Evolutionary conservation across 345 rosid genomes (phyloP).

Genomic region (Citrus glauca): DNA sequence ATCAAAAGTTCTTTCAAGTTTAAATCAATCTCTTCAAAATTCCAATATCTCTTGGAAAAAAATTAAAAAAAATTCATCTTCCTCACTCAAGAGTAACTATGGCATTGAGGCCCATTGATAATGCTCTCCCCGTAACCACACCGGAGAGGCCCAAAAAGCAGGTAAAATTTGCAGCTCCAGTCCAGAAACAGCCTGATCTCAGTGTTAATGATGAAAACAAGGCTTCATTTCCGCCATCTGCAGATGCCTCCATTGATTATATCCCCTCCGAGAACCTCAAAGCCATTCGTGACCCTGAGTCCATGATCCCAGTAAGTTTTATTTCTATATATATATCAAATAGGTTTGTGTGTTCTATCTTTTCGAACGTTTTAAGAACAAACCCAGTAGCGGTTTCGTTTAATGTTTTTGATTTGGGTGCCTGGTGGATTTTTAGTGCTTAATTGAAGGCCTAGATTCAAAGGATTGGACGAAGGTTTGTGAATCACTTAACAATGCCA

Average conservation of each 20-base stretch:
- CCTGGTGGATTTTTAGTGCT: conserved; percentile 27
- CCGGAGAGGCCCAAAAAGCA: conserved; percentile 72
- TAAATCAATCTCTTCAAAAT: conserved; percentile 3
- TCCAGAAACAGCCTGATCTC: conserved; percentile 31
- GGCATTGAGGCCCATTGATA: conserved; percentile 86
- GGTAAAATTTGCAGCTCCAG: conserved; percentile 32
- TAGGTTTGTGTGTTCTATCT: background rate
- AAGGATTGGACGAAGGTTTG: conserved; percentile 75
- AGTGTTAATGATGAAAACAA: conserved; percentile 56
- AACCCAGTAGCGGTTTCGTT: background rate
- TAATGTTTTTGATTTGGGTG: background rate
- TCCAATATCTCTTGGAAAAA: background rate
- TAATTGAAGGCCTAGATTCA: conserved; percentile 64
- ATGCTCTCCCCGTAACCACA: conserved; percentile 53
- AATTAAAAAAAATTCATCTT: background rate
- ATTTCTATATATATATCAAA: background rate
- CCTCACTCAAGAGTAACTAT: conserved; percentile 17
- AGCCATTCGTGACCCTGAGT: conserved; percentile 49
- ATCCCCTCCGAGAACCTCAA: conserved; percentile 57
- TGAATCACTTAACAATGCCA: conserved; percentile 55
- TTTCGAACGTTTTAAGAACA: background rate
- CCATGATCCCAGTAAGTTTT: conserved; percentile 39
- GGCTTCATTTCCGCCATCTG: conserved; percentile 31
- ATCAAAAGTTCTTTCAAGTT: background rate
- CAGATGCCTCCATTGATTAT: conserved; percentile 56